These are phyloP conservation scores for Penicillium alfredii DNA, from an alignment of 495 filamentous ascomycete species.

Conservation along the genomic window DNA sequence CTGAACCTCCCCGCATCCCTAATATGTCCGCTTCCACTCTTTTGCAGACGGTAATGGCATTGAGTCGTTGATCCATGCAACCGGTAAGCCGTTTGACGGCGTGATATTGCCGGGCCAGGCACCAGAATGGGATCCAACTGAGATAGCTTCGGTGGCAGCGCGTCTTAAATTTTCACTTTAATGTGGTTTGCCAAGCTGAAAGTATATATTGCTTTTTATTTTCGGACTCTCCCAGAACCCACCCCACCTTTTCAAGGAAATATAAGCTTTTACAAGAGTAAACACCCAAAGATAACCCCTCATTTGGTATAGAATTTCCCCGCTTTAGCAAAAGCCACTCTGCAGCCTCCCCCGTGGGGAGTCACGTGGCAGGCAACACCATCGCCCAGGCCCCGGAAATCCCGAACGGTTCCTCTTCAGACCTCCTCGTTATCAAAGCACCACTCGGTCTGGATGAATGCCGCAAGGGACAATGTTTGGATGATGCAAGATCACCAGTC, in stretches of 20 bases:
- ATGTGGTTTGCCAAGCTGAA: no score
- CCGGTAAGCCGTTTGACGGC: slow-evolving; percentile 20
- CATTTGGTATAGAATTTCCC: no score
- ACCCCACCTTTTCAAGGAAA: no score
- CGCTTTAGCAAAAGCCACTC: no score
- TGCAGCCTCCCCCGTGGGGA: neutral
- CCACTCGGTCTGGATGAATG: slow-evolving; percentile 4
- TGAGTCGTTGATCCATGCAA: slow-evolving; percentile 28
- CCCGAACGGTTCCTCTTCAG: slow-evolving; percentile 3
- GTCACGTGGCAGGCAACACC: slow-evolving; percentile 15
- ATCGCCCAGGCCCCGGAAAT: slow-evolving; percentile 8
- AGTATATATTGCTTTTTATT: no score
- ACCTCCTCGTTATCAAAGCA: slow-evolving; percentile 11
- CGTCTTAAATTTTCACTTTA: no score
- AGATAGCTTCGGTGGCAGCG: slow-evolving; percentile 12
- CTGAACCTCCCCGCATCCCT: slow-evolving; percentile 36
- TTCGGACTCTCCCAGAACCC: no score
- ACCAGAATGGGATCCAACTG: slow-evolving; percentile 17
- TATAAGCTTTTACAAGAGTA: no score
- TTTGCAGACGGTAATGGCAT: slow-evolving; percentile 41
- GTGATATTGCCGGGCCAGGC: slow-evolving; percentile 26
- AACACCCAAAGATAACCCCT: no score
- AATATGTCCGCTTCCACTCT: slow-evolving; percentile 37
- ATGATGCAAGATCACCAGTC: slow-evolving; percentile 16
- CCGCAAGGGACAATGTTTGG: slow-evolving; percentile 5